Evolutionary conservation across 208 protist genomes (phyloP).

Genomic region (Acanthamoeba rhysodes): DNA sequence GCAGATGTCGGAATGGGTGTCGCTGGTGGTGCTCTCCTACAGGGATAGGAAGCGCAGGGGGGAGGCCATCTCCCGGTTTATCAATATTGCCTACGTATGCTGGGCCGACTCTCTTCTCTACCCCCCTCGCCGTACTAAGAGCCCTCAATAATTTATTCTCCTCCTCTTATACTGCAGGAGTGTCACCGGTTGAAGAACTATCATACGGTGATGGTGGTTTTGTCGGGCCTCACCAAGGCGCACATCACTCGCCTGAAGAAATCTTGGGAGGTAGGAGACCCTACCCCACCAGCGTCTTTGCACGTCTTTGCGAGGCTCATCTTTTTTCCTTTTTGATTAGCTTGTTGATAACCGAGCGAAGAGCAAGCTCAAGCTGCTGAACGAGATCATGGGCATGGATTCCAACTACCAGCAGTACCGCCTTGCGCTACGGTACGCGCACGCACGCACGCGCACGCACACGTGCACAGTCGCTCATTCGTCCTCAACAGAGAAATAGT

Average conservation of each 20-base stretch:
- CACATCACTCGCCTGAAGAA: slow-evolving; percentile 52
- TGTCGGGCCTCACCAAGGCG: slow-evolving; percentile 47
- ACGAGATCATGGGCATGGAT: slow-evolving; percentile 44
- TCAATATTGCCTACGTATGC: slow-evolving; percentile 29
- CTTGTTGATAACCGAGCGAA: slow-evolving; percentile 7
- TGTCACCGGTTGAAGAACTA: slow-evolving; percentile 54
- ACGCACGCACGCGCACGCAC: neutral
- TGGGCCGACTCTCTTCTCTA: neutral
- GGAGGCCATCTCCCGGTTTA: slow-evolving; percentile 33
- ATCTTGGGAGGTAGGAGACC: slow-evolving; percentile 32
- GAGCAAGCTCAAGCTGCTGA: slow-evolving; percentile 10
- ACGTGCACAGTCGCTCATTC: neutral
- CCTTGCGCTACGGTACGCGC: neutral
- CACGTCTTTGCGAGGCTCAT: neutral
- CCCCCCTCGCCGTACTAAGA: neutral
- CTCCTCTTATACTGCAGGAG: neutral
- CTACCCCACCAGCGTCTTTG: neutral
- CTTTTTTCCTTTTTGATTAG: neutral
- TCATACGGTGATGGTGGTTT: slow-evolving; percentile 37
- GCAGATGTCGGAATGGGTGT: slow-evolving; percentile 70
- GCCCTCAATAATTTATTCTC: neutral
- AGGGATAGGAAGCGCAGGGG: slow-evolving; percentile 16
- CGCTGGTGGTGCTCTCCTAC: slow-evolving; percentile 61
- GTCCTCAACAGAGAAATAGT: neutral
- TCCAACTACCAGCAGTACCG: slow-evolving; percentile 55